phyloP scores from a whole-genome alignment of 495 filamentous ascomycete species.

The Penicillium odoratum region DNA sequence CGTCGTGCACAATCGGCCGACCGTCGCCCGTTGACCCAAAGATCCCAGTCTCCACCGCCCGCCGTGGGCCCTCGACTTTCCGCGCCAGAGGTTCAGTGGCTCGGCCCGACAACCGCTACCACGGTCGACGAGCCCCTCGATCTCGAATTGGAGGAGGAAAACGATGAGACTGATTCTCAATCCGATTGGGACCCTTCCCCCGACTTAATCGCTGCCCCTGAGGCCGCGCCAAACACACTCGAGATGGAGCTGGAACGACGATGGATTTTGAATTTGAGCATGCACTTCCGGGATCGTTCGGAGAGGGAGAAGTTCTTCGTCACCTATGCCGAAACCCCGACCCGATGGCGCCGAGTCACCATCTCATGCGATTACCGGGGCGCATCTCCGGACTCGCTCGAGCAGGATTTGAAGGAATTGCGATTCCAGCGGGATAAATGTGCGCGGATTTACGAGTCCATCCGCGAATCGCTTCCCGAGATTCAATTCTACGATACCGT shows the following conservation, averaged over 20 bases:
- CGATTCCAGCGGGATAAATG: conserved; percentile 92
- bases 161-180: conserved; percentile 3
- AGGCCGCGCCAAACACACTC: conserved; percentile 54
- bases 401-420: conserved; percentile 73
- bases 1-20: conserved; percentile 75
- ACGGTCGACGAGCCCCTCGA: conserved; percentile 32
- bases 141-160: neutral
- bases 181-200: conserved; percentile 9
- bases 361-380: conserved; percentile 92
- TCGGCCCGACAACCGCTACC: conserved; percentile 36
- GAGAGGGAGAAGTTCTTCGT: conserved; percentile 98
- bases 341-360: conserved; percentile 83
- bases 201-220: conserved; percentile 28
- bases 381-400: conserved; percentile 77
- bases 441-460: conserved; percentile 92
- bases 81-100: conserved; percentile 50
- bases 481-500: conserved; percentile 96
- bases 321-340: conserved; percentile 80
- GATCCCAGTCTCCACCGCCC: conserved; percentile 45
- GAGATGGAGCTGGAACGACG: conserved; percentile 79
- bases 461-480: conserved; percentile 84
- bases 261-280: conserved; percentile 97
- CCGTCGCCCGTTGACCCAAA: conserved; percentile 52
- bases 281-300: conserved; percentile 96
- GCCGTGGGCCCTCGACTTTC: conserved; percentile 45